Evolutionary conservation across 768 basidiomycete genomes (phyloP).

Genomic region (Pleurotus salmoneostramineus): DNA sequence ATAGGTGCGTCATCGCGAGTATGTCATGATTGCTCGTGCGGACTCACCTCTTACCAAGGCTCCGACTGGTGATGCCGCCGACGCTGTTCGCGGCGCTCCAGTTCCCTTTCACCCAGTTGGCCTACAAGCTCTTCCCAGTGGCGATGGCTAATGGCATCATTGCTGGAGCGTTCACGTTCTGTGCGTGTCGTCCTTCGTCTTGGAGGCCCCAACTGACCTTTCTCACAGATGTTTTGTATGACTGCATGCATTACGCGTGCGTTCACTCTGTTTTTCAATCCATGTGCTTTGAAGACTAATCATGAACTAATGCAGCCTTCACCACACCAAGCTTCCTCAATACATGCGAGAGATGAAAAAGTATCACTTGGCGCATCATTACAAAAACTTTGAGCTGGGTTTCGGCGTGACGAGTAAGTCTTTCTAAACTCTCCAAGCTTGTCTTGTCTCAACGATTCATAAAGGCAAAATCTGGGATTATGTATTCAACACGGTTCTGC

Average conservation of each 20-base stretch:
- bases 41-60: constrained; percentile 22
- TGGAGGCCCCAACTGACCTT: not conserved
- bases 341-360: constrained; percentile 94
- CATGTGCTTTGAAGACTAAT: constrained; percentile 6
- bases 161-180: constrained; percentile 75
- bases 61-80: constrained; percentile 98
- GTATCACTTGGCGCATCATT: constrained; percentile 96
- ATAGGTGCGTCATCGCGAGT: constrained; percentile 48
- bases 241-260: constrained; percentile 90
- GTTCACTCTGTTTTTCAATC: constrained; percentile 20
- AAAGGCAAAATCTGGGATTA: constrained; percentile 92
- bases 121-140: constrained; percentile 75
- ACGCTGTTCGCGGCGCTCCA: constrained; percentile 72
- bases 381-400: constrained; percentile 97
- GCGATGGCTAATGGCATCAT: constrained; percentile 91
- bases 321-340: constrained; percentile 81
- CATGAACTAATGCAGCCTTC: constrained; percentile 43
- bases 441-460: not conserved
- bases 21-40: not conserved
- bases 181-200: constrained; percentile 34
- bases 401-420: constrained; percentile 89
- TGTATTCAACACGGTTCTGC: constrained; percentile 81
- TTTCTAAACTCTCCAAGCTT: not conserved
- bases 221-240: constrained; percentile 72
- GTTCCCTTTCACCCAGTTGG: constrained; percentile 84